phyloP scores from a whole-genome alignment of 2,329 filamentous ascomycete genomes.

The Fusarium euwallaceae region DNA sequence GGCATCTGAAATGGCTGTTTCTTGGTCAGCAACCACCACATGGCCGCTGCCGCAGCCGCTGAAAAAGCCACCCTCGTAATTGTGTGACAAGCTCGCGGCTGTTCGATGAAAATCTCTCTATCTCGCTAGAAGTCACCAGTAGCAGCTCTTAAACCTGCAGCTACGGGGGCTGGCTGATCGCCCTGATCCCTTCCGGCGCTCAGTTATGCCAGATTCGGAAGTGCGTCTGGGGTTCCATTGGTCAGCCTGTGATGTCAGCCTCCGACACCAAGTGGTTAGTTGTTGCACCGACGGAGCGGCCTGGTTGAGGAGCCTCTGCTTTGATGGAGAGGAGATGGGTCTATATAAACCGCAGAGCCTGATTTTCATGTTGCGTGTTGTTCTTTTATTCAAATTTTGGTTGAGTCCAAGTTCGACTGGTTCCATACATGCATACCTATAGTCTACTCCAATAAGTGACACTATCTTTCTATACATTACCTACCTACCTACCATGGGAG shows the following conservation, averaged over 20 bases:
- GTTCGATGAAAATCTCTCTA: not conserved
- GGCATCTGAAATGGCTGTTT: not conserved
- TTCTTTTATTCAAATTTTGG: not conserved
- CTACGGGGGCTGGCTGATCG: not conserved
- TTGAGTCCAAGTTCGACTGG: not conserved
- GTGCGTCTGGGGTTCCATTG: conserved; percentile 26
- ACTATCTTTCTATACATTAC: not conserved
- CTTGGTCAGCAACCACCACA: not conserved
- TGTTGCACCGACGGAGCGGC: not conserved
- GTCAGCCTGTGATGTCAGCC: conserved; percentile 6
- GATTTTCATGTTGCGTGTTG: not conserved
- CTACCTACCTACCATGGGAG: conserved; percentile 6
- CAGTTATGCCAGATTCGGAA: conserved; percentile 26
- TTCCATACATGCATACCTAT: not conserved
- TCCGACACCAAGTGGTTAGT: not conserved
- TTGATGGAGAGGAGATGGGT: not conserved
- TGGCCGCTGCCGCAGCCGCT: not conserved
- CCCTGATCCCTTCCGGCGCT: not conserved
- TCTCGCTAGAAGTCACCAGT: not conserved
- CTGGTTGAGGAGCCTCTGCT: not conserved
- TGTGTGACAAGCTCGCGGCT: not conserved
- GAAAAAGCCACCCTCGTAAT: not conserved
- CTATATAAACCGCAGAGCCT: conserved; percentile 1
- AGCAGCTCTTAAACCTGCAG: not conserved
- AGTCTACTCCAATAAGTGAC: not conserved